These are phyloP conservation scores for Pichia paraexigua DNA, from an alignment of 805 yeast genomes.

Conservation along the genomic window DNA sequence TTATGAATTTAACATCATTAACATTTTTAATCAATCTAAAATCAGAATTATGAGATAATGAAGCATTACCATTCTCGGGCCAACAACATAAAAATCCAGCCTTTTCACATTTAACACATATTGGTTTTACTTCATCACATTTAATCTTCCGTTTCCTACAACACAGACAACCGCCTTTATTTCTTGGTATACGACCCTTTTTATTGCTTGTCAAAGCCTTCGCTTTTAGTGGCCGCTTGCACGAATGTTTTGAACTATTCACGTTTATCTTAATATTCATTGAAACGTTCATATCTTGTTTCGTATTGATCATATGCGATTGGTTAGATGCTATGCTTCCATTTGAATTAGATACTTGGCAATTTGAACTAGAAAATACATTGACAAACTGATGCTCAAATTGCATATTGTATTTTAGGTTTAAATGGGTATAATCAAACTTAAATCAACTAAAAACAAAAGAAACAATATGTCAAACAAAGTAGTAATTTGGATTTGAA, in stretches of 20 bases:
- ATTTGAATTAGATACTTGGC: background rate
- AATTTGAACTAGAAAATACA: background rate
- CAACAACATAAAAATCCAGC: slow-evolving; percentile 12
- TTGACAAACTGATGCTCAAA: background rate
- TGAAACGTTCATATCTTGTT: background rate
- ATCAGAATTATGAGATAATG: slow-evolving; percentile 13
- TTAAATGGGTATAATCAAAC: background rate
- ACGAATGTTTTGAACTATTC: background rate
- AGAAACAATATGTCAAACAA: too few species aligned
- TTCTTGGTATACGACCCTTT: background rate
- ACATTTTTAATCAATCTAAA: slow-evolving; percentile 14
- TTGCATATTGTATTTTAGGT: background rate
- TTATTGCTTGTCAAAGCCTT: background rate
- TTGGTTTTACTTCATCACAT: slow-evolving; percentile 20
- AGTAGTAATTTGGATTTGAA: too few species aligned
- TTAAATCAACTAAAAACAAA: background rate
- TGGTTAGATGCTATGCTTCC: background rate
- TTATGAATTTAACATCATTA: background rate
- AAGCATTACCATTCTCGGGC: slow-evolving; percentile 11
- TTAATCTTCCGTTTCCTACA: slow-evolving; percentile 22
- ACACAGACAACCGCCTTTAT: slow-evolving; percentile 20
- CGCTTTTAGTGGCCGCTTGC: background rate
- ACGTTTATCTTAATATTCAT: background rate
- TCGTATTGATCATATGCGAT: background rate
- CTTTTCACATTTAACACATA: slow-evolving; percentile 14